Evolutionary conservation across 805 yeast species (phyloP).

Genomic region (Ogataea dorogensis): DNA sequence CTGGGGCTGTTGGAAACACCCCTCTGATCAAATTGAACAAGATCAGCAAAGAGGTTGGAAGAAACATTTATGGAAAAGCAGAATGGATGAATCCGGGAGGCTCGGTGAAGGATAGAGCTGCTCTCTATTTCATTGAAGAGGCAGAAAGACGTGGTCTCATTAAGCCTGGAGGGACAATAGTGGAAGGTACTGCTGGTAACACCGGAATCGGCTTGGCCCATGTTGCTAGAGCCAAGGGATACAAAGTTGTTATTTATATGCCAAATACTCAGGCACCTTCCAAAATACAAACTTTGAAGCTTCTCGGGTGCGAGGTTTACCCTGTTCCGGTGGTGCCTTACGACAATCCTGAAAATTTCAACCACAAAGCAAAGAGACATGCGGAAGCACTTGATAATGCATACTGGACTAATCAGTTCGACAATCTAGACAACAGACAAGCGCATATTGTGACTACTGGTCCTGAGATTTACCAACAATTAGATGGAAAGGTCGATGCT

Average conservation of each 20-base stretch:
- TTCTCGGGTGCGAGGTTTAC: conserved; percentile 81
- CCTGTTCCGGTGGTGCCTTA: conserved; percentile 88
- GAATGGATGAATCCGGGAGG: conserved; percentile 95
- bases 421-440: conserved; percentile 81
- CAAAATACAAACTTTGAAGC: conserved; percentile 69
- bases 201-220: conserved; percentile 92
- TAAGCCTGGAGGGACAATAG: conserved; percentile 78
- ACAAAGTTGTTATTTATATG: conserved; percentile 83
- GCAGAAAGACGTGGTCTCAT: conserved; percentile 71
- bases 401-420: conserved; percentile 92
- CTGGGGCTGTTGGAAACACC: conserved; percentile 90
- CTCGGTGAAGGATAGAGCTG: conserved; percentile 89
- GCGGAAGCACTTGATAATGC: conserved; percentile 77
- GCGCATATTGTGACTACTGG: conserved; percentile 90
- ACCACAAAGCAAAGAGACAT: conserved; percentile 82
- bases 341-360: conserved; percentile 79
- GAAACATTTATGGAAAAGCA: conserved; percentile 85
- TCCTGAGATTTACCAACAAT: conserved; percentile 88
- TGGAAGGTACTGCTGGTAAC: conserved; percentile 94
- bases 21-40: conserved; percentile 67
- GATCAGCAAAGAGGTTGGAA: conserved; percentile 56
- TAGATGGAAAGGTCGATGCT: conserved; percentile 74
- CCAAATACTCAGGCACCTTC: conserved; percentile 85
- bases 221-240: conserved; percentile 78
- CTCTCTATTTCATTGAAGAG: conserved; percentile 69